Evolutionary conservation across 140 eudicot species (phyloP).

Genomic region (Flaveria floridana): DNA sequence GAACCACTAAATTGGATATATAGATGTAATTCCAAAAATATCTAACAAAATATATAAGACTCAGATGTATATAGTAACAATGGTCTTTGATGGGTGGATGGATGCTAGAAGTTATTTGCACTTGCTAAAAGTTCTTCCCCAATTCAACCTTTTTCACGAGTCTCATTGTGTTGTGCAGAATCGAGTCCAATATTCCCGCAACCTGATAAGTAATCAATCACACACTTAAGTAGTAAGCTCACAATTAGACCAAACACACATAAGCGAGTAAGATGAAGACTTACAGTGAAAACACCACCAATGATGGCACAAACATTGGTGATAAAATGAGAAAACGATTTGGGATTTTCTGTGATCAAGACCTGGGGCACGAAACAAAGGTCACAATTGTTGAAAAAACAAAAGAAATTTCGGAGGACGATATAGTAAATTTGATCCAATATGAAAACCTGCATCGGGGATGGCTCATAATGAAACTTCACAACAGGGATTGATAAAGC

Average conservation of each 20-base stretch:
- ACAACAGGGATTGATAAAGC: constrained; percentile 72
- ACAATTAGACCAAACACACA: neutral
- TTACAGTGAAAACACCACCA: constrained; percentile 96
- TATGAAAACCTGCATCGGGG: constrained; percentile 86
- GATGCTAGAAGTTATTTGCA: constrained; percentile 28
- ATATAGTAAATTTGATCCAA: neutral
- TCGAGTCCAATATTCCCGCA: constrained; percentile 90
- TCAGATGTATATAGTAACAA: constrained; percentile 32
- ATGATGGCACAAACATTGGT: constrained; percentile 97
- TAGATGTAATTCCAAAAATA: constrained; percentile 36
- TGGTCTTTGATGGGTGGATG: constrained; percentile 18
- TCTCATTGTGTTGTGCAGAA: constrained; percentile 81
- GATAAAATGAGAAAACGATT: constrained; percentile 77
- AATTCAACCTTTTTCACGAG: constrained; percentile 83
- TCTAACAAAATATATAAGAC: constrained; percentile 32
- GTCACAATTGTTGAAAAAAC: neutral
- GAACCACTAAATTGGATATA: neutral
- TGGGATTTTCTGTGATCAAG: constrained; percentile 59
- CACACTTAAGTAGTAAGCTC: neutral
- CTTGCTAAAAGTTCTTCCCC: constrained; percentile 61
- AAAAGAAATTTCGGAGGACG: neutral
- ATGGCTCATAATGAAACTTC: constrained; percentile 78
- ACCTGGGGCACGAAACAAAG: constrained; percentile 49
- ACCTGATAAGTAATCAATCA: constrained; percentile 50
- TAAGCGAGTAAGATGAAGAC: constrained; percentile 25